phyloP scores from a whole-genome alignment of 1,139 yeast genomes.

The Pichiaceae sp. region DNA sequence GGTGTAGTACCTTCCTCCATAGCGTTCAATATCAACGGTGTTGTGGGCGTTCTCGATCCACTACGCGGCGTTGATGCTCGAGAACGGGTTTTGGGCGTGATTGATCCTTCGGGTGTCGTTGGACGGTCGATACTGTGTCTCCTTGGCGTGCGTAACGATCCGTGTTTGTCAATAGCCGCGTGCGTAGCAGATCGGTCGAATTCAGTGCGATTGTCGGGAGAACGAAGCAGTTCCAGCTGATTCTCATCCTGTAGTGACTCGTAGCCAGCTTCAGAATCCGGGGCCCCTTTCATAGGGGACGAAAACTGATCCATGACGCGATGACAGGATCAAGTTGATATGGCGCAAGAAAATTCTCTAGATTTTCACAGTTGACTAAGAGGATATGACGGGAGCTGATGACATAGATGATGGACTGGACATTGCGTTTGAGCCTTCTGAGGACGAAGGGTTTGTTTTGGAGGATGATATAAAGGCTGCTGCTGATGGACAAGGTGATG shows the following conservation, averaged over 20 bases:
- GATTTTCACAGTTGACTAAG: too few species aligned
- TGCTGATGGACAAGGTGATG: conserved; percentile 13
- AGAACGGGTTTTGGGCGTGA: background rate
- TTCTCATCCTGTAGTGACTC: background rate
- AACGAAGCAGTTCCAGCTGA: background rate
- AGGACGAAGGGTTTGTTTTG: conserved; percentile 21
- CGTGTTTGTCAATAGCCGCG: background rate
- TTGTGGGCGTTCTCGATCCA: conserved; percentile 19
- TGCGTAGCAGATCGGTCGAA: background rate
- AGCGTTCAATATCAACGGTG: conserved; percentile 22
- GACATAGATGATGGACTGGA: conserved; percentile 65
- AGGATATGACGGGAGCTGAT: conserved; percentile 28
- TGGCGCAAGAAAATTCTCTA: too few species aligned
- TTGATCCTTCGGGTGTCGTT: background rate
- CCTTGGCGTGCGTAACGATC: background rate
- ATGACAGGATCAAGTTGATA: too few species aligned
- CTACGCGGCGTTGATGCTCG: background rate
- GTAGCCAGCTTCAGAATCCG: too few species aligned
- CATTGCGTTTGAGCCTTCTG: conserved; percentile 21
- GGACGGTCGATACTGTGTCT: background rate
- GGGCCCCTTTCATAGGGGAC: too few species aligned
- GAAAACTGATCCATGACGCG: too few species aligned
- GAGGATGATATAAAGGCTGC: conserved; percentile 18
- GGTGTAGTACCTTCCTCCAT: conserved; percentile 23
- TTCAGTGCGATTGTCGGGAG: background rate